These are phyloP conservation scores for Stenocarpella maydis DNA, from an alignment of 2,329 filamentous ascomycete species.

Conservation along the genomic window DNA sequence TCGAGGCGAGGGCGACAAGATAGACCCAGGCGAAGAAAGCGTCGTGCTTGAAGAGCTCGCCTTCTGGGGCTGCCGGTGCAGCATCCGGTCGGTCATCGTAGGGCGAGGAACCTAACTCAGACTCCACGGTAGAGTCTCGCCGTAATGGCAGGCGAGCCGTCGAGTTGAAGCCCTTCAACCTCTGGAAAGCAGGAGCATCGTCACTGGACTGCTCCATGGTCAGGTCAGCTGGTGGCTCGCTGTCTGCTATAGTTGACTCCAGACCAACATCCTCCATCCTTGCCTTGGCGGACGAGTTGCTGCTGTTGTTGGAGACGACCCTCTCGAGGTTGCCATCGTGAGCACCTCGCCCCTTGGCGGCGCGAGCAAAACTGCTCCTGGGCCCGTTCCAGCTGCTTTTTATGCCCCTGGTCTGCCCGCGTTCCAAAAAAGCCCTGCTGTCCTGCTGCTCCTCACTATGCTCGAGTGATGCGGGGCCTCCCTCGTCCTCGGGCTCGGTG, in stretches of 20 bases:
- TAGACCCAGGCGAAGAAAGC: slow-evolving; percentile 92
- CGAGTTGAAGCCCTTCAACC: slow-evolving; percentile 56
- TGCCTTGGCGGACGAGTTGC: slow-evolving; percentile 53
- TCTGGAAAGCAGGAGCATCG: slow-evolving; percentile 69
- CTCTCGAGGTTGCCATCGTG: slow-evolving; percentile 52
- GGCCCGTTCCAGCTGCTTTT: slow-evolving; percentile 71
- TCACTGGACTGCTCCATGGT: slow-evolving; percentile 61
- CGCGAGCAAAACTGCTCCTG: slow-evolving; percentile 49
- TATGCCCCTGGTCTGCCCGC: slow-evolving; percentile 61
- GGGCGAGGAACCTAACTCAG: slow-evolving; percentile 52
- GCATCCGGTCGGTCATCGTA: slow-evolving; percentile 47
- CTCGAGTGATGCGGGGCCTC: slow-evolving; percentile 64
- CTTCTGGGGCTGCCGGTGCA: slow-evolving; percentile 54
- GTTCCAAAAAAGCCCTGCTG: slow-evolving; percentile 54
- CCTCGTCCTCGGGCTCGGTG: slow-evolving; percentile 79
- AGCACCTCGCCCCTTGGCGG: slow-evolving; percentile 40
- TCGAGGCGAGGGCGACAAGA: slow-evolving; percentile 80
- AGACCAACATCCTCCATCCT: slow-evolving; percentile 90
- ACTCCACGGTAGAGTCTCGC: slow-evolving; percentile 53
- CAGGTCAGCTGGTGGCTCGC: slow-evolving; percentile 69
- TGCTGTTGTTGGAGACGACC: slow-evolving; percentile 46
- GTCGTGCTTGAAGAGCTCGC: slow-evolving; percentile 82
- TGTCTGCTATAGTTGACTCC: slow-evolving; percentile 69
- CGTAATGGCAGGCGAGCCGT: slow-evolving; percentile 51
- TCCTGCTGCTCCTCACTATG: slow-evolving; percentile 60